Base-by-base conservation (phyloP, 140 eudicot species). In the Senecio squalidus region DNA sequence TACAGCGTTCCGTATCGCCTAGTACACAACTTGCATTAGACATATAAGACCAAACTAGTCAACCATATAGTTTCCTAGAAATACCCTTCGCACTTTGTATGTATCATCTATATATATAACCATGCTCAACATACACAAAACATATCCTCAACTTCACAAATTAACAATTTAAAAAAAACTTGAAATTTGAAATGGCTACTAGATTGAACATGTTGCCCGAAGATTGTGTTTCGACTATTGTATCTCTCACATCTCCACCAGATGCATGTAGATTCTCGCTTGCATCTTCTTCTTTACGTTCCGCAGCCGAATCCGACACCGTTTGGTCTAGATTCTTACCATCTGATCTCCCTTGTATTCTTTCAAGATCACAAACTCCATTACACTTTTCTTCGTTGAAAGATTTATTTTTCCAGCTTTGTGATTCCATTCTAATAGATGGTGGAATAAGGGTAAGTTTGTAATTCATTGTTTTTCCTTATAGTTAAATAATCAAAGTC, bases 291-390 rank as follows among this genome's bases (percentile, higher is more conserved):
- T 21, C 30, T 5, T 68, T 86, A 46, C 71, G 57, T 1, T 72
- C 60, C 3, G 85, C 81, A 1, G 83, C 83, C 0, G 88, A 65
- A 11, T 79, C 82, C 3, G 83, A 82, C 43, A n/a, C 18, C 31
- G 82, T 71, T 6, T 88, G 96, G 96, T 63, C 61, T 15, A 60
- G 45, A 13, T 76, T 88, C 60, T 55, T 88, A 75, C 84, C 94
- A 5, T 23, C 54, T 8, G 96, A 84, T 71, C 73, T 70, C 27
- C 33, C 43, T 9, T 25, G 61, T 13, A 75, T 83, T 9, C 23
- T 80, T 4, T 27, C 80, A 4, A 66, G 78, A 64, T 55, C 89
- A 16, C 67, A 55, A 24, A 16, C 71, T 27, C 77, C 80, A 10
- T 33, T 80, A 22, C 16, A 55, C n/a, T 69, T 58, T 47, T 67